phyloP scores from a whole-genome alignment of 129 eudicot species.

The Centaurea solstitialis region DNA sequence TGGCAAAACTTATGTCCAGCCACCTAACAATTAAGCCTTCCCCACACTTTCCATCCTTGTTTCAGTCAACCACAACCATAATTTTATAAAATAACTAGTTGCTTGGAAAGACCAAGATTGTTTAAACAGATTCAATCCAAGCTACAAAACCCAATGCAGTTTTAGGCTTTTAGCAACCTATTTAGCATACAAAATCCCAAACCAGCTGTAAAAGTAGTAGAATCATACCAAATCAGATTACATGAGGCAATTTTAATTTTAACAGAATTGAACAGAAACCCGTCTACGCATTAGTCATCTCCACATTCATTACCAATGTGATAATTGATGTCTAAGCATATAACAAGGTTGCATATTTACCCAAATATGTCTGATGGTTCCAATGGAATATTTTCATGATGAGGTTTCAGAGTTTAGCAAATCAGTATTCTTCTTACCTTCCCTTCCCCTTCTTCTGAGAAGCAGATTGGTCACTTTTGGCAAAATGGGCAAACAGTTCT shows the following conservation, averaged over 20 bases:
- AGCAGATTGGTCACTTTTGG: conserved; percentile 76
- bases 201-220: background rate
- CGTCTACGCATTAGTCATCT: background rate
- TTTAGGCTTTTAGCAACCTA: background rate
- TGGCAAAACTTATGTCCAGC: background rate
- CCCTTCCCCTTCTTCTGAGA: conserved; percentile 80
- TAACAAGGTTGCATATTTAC: background rate
- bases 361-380: background rate
- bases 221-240: background rate
- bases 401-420: background rate
- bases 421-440: conserved; percentile 42
- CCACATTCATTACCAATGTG: background rate
- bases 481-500: conserved; percentile 94
- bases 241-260: background rate
- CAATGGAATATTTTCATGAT: background rate
- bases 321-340: background rate
- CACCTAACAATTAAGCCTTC: background rate
- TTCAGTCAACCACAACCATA: background rate
- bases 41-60: background rate
- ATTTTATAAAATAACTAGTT: background rate
- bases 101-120: background rate
- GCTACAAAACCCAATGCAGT: background rate
- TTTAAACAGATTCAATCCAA: background rate
- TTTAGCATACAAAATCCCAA: background rate
- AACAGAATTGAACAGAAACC: background rate